These are phyloP conservation scores for Lactuca saligna DNA, from an alignment of 129 eudicot genomes.

Conservation along the genomic window DNA sequence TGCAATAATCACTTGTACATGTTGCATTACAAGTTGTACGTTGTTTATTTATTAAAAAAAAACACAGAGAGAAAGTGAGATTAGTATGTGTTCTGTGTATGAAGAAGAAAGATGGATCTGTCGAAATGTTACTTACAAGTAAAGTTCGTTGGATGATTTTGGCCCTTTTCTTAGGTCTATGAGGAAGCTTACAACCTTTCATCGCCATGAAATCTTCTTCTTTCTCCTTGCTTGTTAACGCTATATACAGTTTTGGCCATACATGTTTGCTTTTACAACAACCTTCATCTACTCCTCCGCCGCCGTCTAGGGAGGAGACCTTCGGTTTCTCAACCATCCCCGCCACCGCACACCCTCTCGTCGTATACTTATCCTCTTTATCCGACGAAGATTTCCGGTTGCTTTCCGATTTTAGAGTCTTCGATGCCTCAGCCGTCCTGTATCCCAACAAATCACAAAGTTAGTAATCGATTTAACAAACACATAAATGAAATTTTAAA, in stretches of 20 bases:
- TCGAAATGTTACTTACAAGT: constrained; percentile 41
- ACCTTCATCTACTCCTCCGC: constrained; percentile 27
- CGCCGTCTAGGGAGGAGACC: constrained; percentile 27
- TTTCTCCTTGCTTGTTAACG: constrained; percentile 64
- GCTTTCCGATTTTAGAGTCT: constrained; percentile 40
- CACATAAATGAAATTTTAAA: neutral
- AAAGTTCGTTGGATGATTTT: constrained; percentile 59
- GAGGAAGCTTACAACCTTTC: constrained; percentile 78
- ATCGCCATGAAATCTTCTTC: constrained; percentile 75
- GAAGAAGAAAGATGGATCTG: neutral
- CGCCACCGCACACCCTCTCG: constrained; percentile 36
- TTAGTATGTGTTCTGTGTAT: neutral
- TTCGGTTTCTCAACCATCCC: constrained; percentile 33
- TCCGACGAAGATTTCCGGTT: constrained; percentile 49
- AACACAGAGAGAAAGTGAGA: constrained; percentile 18
- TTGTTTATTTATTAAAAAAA: neutral
- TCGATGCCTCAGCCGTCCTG: constrained; percentile 53
- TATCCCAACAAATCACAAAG: neutral
- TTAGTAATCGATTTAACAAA: neutral
- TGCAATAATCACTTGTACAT: constrained; percentile 11
- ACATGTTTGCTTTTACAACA: constrained; percentile 35
- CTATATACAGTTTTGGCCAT: constrained; percentile 57
- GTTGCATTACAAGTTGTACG: constrained; percentile 14
- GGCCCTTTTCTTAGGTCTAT: constrained; percentile 68
- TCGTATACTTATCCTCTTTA: constrained; percentile 44